These are phyloP conservation scores for Vicia faba DNA, from an alignment of 306 rosid species.

Conservation along the genomic window DNA sequence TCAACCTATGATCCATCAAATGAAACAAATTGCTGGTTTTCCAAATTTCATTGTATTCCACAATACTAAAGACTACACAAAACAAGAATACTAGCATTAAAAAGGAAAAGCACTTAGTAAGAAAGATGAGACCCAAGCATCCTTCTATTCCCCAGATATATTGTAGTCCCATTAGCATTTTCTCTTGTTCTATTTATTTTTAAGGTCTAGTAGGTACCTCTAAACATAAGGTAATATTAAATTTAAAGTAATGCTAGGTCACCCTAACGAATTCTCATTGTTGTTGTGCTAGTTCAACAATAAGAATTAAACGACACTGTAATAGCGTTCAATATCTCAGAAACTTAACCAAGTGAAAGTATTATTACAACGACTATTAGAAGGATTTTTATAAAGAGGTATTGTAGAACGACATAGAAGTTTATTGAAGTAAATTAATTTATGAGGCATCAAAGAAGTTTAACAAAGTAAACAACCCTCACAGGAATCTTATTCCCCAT, in stretches of 20 bases:
- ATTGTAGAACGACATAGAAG: background rate
- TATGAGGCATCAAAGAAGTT: constrained; percentile 5
- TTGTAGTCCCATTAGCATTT: constrained; percentile 16
- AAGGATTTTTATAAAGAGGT: too few relatives aligned
- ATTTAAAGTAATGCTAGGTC: background rate
- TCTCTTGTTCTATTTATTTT: background rate
- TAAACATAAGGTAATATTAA: constrained; percentile 4
- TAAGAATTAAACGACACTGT: background rate
- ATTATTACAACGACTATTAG: too few relatives aligned
- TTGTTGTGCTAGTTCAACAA: background rate
- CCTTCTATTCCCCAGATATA: background rate
- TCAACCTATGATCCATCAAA: background rate
- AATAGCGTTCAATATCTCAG: background rate
- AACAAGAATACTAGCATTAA: background rate
- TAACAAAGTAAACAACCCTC: constrained; percentile 24
- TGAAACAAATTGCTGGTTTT: background rate
- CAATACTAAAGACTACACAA: background rate
- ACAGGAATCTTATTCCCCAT: constrained; percentile 13
- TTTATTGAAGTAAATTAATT: constrained; percentile 13
- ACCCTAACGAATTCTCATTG: background rate
- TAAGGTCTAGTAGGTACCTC: constrained; percentile 14
- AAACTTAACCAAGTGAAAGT: background rate
- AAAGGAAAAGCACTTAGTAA: constrained; percentile 17
- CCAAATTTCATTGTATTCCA: background rate
- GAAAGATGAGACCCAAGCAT: background rate